phyloP scores from a whole-genome alignment of 2,329 filamentous ascomycete species.

The Venturia carpophila region DNA sequence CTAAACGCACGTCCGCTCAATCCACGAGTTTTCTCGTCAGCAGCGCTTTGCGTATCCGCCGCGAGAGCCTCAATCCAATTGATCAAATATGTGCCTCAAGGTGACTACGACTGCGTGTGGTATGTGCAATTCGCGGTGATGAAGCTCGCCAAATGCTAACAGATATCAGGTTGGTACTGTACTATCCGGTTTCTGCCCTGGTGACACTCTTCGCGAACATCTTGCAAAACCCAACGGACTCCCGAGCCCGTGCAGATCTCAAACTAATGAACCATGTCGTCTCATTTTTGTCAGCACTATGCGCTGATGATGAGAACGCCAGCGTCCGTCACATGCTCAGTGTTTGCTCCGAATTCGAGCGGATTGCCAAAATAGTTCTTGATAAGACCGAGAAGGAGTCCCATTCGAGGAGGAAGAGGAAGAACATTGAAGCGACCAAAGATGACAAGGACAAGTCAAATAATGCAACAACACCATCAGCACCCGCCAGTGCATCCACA shows the following conservation, averaged over 20 bases:
- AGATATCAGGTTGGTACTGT: slow-evolving; percentile 65
- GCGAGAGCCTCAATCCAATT: slow-evolving; percentile 88
- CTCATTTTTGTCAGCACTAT: slow-evolving; percentile 80
- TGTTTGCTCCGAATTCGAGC: slow-evolving; percentile 92
- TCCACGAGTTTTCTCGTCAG: slow-evolving; percentile 88
- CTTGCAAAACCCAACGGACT: slow-evolving; percentile 86
- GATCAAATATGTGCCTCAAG: slow-evolving; percentile 92
- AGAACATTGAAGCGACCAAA: slow-evolving; percentile 50
- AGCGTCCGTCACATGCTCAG: slow-evolving; percentile 90
- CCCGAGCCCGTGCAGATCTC: slow-evolving; percentile 78
- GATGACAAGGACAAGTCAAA: slow-evolving; percentile 29
- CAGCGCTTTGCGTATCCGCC: slow-evolving; percentile 84
- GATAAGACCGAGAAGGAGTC: slow-evolving; percentile 87
- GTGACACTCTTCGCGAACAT: slow-evolving; percentile 96
- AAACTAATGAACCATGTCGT: slow-evolving; percentile 90
- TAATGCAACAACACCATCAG: slow-evolving; percentile 20
- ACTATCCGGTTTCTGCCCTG: slow-evolving; percentile 91
- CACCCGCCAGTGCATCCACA: slow-evolving; percentile 15
- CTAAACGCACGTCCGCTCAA: slow-evolving; percentile 86
- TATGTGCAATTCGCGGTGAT: slow-evolving; percentile 38
- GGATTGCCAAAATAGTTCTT: slow-evolving; percentile 82
- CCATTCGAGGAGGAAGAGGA: slow-evolving; percentile 73
- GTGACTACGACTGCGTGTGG: slow-evolving; percentile 93
- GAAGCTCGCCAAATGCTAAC: slow-evolving; percentile 26
- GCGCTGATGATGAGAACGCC: slow-evolving; percentile 81